These are phyloP conservation scores for Dactylellina drechsleri DNA, from an alignment of 2,329 filamentous ascomycete species.

Conservation along the genomic window DNA sequence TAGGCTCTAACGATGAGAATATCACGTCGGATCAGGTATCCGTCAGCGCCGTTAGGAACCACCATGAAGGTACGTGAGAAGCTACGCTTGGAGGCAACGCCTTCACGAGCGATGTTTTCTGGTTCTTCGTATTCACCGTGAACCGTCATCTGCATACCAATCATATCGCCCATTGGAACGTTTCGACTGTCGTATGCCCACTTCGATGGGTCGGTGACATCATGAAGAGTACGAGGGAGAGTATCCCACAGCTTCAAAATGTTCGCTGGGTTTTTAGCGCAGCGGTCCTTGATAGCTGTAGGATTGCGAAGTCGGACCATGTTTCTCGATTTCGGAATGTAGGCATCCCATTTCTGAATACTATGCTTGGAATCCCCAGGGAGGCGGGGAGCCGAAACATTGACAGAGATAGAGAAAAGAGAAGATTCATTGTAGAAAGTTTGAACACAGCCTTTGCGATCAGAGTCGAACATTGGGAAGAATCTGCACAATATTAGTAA, in stretches of 20 bases:
- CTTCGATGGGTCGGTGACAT: slow-evolving; percentile 74
- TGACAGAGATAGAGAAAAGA: slow-evolving; percentile 79
- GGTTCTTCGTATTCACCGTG: slow-evolving; percentile 86
- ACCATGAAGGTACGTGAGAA: slow-evolving; percentile 85
- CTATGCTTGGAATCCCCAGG: slow-evolving; percentile 57
- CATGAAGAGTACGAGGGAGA: slow-evolving; percentile 78
- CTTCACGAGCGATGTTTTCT: slow-evolving; percentile 65
- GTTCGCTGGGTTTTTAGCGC: slow-evolving; percentile 71
- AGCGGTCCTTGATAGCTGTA: slow-evolving; percentile 71
- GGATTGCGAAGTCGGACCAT: slow-evolving; percentile 63
- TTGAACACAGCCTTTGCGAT: slow-evolving; percentile 71
- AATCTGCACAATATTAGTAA: slow-evolving; percentile 64
- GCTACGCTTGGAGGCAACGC: slow-evolving; percentile 73
- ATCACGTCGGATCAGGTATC: slow-evolving; percentile 81
- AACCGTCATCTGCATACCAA: slow-evolving; percentile 80
- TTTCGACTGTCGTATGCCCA: slow-evolving; percentile 86
- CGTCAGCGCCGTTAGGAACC: slow-evolving; percentile 75
- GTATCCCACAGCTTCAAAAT: slow-evolving; percentile 76
- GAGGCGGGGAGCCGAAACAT: slow-evolving; percentile 69
- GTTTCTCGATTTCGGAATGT: slow-evolving; percentile 82
- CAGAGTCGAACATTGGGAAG: slow-evolving; percentile 76
- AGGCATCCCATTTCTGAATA: slow-evolving; percentile 71
- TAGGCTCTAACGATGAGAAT: slow-evolving; percentile 78
- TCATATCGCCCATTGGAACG: slow-evolving; percentile 78
- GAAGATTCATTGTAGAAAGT: slow-evolving; percentile 80